Conservation (phyloP, 2,329 filamentous ascomycete genomes). For the Saccharata proteae region DNA sequence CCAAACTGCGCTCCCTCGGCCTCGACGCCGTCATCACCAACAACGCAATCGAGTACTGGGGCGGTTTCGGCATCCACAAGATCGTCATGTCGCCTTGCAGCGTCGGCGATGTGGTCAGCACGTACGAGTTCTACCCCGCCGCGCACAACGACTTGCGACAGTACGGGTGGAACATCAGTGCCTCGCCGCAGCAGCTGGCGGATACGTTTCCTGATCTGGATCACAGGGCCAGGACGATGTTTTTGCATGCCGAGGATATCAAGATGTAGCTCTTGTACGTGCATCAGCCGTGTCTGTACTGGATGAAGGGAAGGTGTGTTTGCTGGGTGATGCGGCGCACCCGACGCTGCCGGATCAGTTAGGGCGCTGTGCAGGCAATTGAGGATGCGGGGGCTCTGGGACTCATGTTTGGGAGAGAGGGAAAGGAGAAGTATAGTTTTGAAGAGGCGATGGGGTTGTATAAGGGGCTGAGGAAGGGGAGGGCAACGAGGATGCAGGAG, state of each 20-base stretch:
- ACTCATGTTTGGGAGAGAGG: slow-evolving; percentile 51
- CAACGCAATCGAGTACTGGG: slow-evolving; percentile 57
- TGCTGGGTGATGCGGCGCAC: slow-evolving; percentile 49
- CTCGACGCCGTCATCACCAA: slow-evolving; percentile 50
- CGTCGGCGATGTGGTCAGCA: slow-evolving; percentile 50
- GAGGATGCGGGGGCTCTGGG: slow-evolving; percentile 54
- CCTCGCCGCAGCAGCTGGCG: slow-evolving; percentile 47
- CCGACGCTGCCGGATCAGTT: slow-evolving; percentile 57
- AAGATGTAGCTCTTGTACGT: slow-evolving; percentile 55
- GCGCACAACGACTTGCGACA: slow-evolving; percentile 45
- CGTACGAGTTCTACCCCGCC: slow-evolving; percentile 58
- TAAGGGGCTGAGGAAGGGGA: slow-evolving; percentile 24
- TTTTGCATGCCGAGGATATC: slow-evolving; percentile 50
- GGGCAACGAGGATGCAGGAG: slow-evolving; percentile 27
- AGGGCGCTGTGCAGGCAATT: slow-evolving; percentile 58
- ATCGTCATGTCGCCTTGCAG: slow-evolving; percentile 61
- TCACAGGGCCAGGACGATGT: slow-evolving; percentile 42
- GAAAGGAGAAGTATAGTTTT: slow-evolving; percentile 30
- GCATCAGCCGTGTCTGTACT: slow-evolving; percentile 50
- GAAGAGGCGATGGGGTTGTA: no score
- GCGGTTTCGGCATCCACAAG: slow-evolving; percentile 56
- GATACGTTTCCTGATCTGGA: slow-evolving; percentile 50
- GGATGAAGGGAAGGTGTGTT: slow-evolving; percentile 31
- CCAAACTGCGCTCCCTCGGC: slow-evolving; percentile 48
- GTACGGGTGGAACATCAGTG: slow-evolving; percentile 47